A percentile compares a stretch with the other conserved stretches of the same genome.
These are phyloP conservation scores for Kentomonas sorsogonicus DNA, from an alignment of 208 protist species.

Conservation along the genomic window DNA sequence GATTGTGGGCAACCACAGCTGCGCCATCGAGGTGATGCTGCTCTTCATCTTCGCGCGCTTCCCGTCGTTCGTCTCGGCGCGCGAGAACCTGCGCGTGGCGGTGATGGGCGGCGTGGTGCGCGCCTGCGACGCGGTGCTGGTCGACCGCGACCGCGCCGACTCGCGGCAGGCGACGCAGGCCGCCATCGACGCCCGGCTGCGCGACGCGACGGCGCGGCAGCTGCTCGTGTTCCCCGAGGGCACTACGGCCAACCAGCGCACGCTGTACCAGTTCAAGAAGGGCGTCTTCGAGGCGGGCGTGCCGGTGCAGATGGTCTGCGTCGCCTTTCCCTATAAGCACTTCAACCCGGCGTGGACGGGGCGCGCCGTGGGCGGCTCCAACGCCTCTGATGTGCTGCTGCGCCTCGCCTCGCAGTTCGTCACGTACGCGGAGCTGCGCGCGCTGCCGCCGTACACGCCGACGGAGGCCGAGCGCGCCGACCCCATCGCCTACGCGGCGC, in stretches of 20 bases:
- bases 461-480: conserved; percentile 75
- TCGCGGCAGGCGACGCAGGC: conserved; percentile 49
- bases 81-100: conserved; percentile 58
- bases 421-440: conserved; percentile 66
- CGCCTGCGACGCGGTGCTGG: conserved; percentile 55
- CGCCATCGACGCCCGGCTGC: conserved; percentile 51
- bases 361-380: conserved; percentile 59
- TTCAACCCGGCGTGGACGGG: conserved; percentile 88
- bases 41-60: conserved; percentile 48
- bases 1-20: conserved; percentile 77
- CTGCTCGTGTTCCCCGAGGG: conserved; percentile 89
- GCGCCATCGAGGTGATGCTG: conserved; percentile 69
- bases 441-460: conserved; percentile 83
- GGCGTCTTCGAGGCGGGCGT: conserved; percentile 81
- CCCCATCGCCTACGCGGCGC: conserved; percentile 62
- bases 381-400: conserved; percentile 51
- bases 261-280: conserved; percentile 77
- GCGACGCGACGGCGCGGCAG: conserved; percentile 39
- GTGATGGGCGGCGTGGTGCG: conserved; percentile 51
- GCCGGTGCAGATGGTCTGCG: conserved; percentile 86
- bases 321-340: conserved; percentile 77
- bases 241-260: conserved; percentile 68
- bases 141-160: conserved; percentile 57
- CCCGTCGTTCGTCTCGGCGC: conserved; percentile 77
- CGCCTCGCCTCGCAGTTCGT: conserved; percentile 82